Percentiles rank a stretch among this genome's conserved stretches.
These are phyloP conservation scores for Mycena epipterygia DNA, from an alignment of 768 basidiomycete genomes.

Conservation along the genomic window DNA sequence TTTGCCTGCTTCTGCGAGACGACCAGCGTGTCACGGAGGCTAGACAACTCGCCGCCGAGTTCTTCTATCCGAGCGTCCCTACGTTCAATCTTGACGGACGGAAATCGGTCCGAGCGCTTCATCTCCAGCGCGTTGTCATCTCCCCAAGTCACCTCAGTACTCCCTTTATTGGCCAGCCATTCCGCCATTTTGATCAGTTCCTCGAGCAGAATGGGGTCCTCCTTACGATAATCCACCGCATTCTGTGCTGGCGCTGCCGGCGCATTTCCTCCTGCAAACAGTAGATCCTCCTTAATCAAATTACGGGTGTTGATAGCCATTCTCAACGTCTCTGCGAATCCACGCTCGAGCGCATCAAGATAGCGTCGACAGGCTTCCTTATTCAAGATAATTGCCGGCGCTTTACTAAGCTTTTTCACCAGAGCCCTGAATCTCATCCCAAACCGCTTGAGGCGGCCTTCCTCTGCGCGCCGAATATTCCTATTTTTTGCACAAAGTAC, in stretches of 20 bases:
- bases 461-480: slow-evolving; percentile 8
- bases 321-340: slow-evolving; percentile 13
- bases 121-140: background rate
- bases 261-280: background rate
- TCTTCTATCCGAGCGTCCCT: slow-evolving; percentile 16
- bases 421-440: slow-evolving; percentile 14
- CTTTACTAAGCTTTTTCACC: slow-evolving; percentile 13
- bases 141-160: background rate
- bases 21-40: slow-evolving; percentile 8
- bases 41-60: slow-evolving; percentile 6
- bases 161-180: slow-evolving; percentile 4
- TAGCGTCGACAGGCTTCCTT: slow-evolving; percentile 21
- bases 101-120: slow-evolving; percentile 4
- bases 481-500: slow-evolving; percentile 10
- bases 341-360: slow-evolving; percentile 20
- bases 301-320: slow-evolving; percentile 13
- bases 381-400: background rate
- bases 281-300: slow-evolving; percentile 22
- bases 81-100: slow-evolving; percentile 15
- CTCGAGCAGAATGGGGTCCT: slow-evolving; percentile 20
- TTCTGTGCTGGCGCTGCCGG: background rate
- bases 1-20: too few relatives aligned
- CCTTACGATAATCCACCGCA: slow-evolving; percentile 12
- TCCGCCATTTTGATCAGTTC: slow-evolving; percentile 30
- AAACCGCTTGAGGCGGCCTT: slow-evolving; percentile 18